phyloP scores from a whole-genome alignment of 2,329 filamentous ascomycete species.

The Fusarium aywerte region DNA sequence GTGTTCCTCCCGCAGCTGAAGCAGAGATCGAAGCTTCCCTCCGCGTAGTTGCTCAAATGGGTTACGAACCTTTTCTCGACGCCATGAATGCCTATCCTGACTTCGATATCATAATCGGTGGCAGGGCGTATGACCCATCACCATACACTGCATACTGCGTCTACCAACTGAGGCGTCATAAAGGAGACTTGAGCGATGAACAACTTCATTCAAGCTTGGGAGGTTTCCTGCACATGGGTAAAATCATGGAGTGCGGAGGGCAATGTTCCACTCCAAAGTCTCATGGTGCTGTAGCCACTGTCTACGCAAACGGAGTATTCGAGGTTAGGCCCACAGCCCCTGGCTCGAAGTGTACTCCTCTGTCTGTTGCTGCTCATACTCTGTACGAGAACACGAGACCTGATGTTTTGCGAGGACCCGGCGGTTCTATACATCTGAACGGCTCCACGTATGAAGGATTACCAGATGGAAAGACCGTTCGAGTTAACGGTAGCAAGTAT shows the following conservation, averaged over 20 bases:
- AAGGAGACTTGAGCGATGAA: neutral
- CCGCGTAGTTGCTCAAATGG: slow-evolving; percentile 59
- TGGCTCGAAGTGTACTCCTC: slow-evolving; percentile 56
- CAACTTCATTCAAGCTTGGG: slow-evolving; percentile 43
- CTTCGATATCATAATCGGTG: slow-evolving; percentile 61
- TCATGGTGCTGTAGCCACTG: slow-evolving; percentile 53
- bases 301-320: slow-evolving; percentile 56
- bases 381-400: slow-evolving; percentile 66
- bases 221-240: slow-evolving; percentile 61
- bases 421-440: slow-evolving; percentile 58
- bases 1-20: slow-evolving; percentile 54
- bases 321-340: slow-evolving; percentile 58
- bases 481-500: slow-evolving; percentile 30
- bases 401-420: slow-evolving; percentile 61
- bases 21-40: slow-evolving; percentile 53
- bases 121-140: slow-evolving; percentile 56
- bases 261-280: slow-evolving; percentile 61
- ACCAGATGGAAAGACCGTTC: slow-evolving; percentile 16
- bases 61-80: slow-evolving; percentile 56
- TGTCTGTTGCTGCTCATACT: slow-evolving; percentile 63
- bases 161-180: slow-evolving; percentile 24
- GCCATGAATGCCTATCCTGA: slow-evolving; percentile 56
- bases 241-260: slow-evolving; percentile 65
- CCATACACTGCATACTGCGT: slow-evolving; percentile 53
- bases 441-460: slow-evolving; percentile 44